These are phyloP conservation scores for Termitomyces sp. DNA, from an alignment of 768 basidiomycete genomes.

Conservation along the genomic window DNA sequence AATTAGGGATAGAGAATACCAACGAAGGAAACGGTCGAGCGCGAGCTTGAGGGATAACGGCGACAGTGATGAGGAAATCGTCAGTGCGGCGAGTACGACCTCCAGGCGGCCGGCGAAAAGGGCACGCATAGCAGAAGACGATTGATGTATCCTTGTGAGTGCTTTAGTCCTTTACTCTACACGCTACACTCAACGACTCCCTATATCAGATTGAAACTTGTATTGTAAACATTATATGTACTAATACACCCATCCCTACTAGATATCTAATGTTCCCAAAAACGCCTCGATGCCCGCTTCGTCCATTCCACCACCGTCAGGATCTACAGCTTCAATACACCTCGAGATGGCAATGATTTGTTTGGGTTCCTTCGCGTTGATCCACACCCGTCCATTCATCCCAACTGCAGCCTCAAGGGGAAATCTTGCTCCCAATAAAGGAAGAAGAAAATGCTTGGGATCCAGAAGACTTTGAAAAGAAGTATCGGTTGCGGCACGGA, in stretches of 20 bases:
- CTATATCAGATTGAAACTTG: constrained; percentile 9
- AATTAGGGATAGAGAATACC: constrained; percentile 77
- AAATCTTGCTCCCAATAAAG: constrained; percentile 75
- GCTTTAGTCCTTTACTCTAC: background rate
- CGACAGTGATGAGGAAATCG: constrained; percentile 75
- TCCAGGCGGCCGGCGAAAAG: constrained; percentile 68
- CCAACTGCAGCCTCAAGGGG: constrained; percentile 89
- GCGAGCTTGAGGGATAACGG: constrained; percentile 62
- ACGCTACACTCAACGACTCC: background rate
- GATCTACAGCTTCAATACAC: constrained; percentile 81
- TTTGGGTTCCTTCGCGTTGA: constrained; percentile 69
- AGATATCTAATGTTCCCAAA: constrained; percentile 45
- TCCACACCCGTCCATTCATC: constrained; percentile 90
- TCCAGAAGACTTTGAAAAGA: constrained; percentile 61
- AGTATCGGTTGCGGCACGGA: background rate
- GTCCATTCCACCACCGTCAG: constrained; percentile 66
- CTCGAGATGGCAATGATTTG: constrained; percentile 75
- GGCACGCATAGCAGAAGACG: constrained; percentile 65
- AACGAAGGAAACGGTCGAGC: constrained; percentile 71
- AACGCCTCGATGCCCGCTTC: constrained; percentile 52
- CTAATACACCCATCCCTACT: constrained; percentile 19
- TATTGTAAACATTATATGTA: constrained; percentile 16
- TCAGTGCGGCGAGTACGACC: constrained; percentile 41
- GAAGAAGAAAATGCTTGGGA: constrained; percentile 79
- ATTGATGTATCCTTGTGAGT: constrained; percentile 34